Percentiles rank a stretch among this genome's conserved stretches.
Evolutionary conservation across 2,329 filamentous ascomycete genomes (phyloP).

Genomic region (Aspergillus tubingensis): DNA sequence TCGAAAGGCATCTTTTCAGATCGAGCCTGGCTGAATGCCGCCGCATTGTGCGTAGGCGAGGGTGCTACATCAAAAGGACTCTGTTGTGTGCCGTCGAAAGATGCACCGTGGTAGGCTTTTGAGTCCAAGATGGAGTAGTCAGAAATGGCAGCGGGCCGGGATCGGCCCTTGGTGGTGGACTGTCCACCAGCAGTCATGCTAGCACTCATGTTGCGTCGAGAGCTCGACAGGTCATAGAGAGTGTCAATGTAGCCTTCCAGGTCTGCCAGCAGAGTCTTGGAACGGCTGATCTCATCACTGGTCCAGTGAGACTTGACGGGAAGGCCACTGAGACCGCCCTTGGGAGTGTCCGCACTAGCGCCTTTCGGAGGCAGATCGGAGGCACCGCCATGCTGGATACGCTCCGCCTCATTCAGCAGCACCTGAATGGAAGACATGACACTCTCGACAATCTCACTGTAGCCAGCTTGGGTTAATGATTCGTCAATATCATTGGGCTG

Average conservation of each 20-base stretch:
- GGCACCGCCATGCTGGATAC: constrained; percentile 53
- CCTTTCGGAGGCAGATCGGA: constrained; percentile 41
- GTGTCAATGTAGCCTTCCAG: constrained; percentile 65
- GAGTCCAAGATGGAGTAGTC: constrained; percentile 29
- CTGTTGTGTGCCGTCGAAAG: constrained; percentile 39
- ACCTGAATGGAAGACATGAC: constrained; percentile 66
- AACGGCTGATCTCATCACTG: constrained; percentile 55
- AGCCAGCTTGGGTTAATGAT: constrained; percentile 61
- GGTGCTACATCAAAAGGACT: constrained; percentile 31
- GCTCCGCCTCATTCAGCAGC: constrained; percentile 63
- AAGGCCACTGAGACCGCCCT: constrained; percentile 33
- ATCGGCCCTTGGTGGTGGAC: constrained; percentile 21
- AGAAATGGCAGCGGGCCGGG: constrained; percentile 25
- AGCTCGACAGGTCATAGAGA: constrained; percentile 63
- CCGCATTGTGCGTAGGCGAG: constrained; percentile 17
- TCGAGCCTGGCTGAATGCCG: constrained; percentile 12
- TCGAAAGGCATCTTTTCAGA: constrained; percentile 22
- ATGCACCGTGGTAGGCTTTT: constrained; percentile 37
- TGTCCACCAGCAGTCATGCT: constrained; percentile 39
- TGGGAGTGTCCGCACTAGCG: constrained; percentile 32
- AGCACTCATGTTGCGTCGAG: constrained; percentile 50
- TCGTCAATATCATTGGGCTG: constrained; percentile 64
- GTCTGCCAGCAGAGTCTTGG: constrained; percentile 60
- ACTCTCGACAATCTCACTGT: constrained; percentile 65
- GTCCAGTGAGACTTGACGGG: constrained; percentile 49